phyloP scores from a whole-genome alignment of 805 yeast genomes.

The Wickerhamomyces strasburgensis region DNA sequence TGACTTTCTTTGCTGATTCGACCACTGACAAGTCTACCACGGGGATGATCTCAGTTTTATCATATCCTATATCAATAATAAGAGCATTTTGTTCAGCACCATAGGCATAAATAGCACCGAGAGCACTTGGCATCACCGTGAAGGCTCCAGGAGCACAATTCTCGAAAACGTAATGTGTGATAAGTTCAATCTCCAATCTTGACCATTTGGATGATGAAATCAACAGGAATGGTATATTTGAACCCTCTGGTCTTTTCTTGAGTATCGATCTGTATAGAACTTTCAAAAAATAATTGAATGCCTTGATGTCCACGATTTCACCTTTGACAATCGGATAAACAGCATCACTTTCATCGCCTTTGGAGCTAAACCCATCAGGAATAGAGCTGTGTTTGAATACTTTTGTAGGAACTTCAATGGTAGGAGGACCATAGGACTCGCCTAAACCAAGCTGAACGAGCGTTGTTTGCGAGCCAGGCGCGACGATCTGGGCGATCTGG shows the following conservation, averaged over 20 bases:
- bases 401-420: slow-evolving; percentile 67
- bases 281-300: slow-evolving; percentile 57
- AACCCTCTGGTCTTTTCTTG: slow-evolving; percentile 24
- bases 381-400: slow-evolving; percentile 49
- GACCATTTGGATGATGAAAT: slow-evolving; percentile 69
- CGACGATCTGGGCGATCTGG: slow-evolving; percentile 42
- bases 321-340: slow-evolving; percentile 65
- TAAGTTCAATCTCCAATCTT: slow-evolving; percentile 55
- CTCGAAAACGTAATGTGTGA: slow-evolving; percentile 76
- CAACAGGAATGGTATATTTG: slow-evolving; percentile 64
- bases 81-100: slow-evolving; percentile 60
- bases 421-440: slow-evolving; percentile 72
- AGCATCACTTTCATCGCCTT: slow-evolving; percentile 33
- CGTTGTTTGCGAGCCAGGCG: slow-evolving; percentile 76
- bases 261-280: slow-evolving; percentile 43
- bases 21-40: slow-evolving; percentile 68
- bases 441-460: slow-evolving; percentile 73
- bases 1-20: slow-evolving; percentile 44
- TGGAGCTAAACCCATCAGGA: slow-evolving; percentile 29
- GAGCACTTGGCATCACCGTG: slow-evolving; percentile 59
- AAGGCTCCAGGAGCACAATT: slow-evolving; percentile 66
- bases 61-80: slow-evolving; percentile 76
- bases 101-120: slow-evolving; percentile 71
- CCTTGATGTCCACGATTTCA: slow-evolving; percentile 59
- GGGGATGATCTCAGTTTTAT: slow-evolving; percentile 73